Evolutionary conservation across 2,329 filamentous ascomycete species (phyloP).

Genomic region (Blumeria hordei): DNA sequence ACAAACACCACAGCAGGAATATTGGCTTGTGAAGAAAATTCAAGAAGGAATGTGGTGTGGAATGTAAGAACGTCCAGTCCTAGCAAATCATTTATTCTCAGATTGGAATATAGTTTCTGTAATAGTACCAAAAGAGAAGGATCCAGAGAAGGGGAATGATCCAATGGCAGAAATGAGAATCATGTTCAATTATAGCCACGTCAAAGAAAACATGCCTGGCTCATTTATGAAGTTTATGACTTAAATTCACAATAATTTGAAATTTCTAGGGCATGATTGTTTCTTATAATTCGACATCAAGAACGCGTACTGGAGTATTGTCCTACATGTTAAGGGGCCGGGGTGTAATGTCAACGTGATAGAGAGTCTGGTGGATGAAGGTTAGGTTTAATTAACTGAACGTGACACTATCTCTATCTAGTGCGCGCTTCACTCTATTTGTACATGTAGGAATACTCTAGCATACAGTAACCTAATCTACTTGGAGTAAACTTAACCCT

Average conservation of each 20-base stretch:
- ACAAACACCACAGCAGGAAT: neutral
- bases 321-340: no score
- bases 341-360: no score
- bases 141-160: neutral
- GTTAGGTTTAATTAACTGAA: no score
- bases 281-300: neutral
- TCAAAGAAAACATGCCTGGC: slow-evolving; percentile 1
- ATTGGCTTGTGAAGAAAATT: neutral
- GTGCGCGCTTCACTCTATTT: no score
- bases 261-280: neutral
- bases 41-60: neutral
- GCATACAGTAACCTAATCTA: no score
- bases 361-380: no score
- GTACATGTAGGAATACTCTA: no score
- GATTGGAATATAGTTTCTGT: neutral
- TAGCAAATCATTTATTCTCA: neutral
- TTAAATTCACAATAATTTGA: slow-evolving; percentile 1
- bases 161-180: neutral
- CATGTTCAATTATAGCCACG: slow-evolving; percentile 1
- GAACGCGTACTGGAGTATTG: neutral
- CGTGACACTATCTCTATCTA: no score
- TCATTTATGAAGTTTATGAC: neutral
- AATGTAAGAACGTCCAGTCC: neutral
- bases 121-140: neutral
- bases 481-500: no score